phyloP scores from a whole-genome alignment of 176 grass and related monocot species.

The Carex littledalei region DNA sequence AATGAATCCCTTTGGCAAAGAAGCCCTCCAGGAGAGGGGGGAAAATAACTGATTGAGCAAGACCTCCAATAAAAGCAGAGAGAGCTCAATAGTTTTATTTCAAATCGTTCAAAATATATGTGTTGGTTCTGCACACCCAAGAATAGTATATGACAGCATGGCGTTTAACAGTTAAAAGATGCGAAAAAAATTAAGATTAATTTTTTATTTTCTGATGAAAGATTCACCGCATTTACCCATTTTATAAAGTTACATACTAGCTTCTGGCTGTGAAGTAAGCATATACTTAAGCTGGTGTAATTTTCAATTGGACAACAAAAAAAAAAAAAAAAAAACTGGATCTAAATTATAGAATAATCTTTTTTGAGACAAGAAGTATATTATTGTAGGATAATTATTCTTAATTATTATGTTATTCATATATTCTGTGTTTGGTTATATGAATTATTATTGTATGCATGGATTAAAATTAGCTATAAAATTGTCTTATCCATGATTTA shows the following conservation, averaged over 20 bases:
- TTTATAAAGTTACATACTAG: background rate
- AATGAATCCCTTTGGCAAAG: conserved; percentile 21
- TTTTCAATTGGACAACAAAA: background rate
- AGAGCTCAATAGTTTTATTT: conserved; percentile 6
- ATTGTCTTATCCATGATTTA: background rate
- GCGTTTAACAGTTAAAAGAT: background rate
- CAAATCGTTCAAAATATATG: background rate
- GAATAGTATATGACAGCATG: conserved; percentile 19
- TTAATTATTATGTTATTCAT: background rate
- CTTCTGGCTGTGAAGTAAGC: background rate
- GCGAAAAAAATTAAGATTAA: background rate
- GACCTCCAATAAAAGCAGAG: background rate
- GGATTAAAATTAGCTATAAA: background rate
- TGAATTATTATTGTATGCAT: background rate
- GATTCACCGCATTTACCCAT: background rate
- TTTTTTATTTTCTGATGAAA: background rate
- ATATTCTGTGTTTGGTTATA: background rate
- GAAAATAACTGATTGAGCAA: background rate
- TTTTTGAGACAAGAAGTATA: background rate
- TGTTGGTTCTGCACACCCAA: conserved; percentile 9
- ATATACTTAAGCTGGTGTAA: background rate
- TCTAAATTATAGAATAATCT: background rate
- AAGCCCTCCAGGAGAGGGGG: conserved; percentile 17
- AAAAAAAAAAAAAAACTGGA: background rate
- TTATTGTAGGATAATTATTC: background rate